phyloP scores from a whole-genome alignment of 176 grass and related monocot species.

The Phyllostachys edulis region DNA sequence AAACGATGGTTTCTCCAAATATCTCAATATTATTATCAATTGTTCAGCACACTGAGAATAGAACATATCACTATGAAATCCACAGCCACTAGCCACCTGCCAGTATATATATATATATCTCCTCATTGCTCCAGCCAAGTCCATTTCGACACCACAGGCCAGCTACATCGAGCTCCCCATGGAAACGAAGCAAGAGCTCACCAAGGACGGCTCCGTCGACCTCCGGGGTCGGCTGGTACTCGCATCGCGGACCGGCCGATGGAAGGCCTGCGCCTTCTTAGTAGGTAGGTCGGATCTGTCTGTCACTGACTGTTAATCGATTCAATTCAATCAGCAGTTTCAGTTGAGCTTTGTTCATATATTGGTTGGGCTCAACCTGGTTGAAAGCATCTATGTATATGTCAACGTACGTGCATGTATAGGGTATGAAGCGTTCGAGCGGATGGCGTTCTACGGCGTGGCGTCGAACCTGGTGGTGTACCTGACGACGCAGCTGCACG shows the following conservation, averaged over 20 bases:
- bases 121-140: not conserved
- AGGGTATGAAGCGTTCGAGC: constrained; percentile 81
- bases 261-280: constrained; percentile 75
- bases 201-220: constrained; percentile 71
- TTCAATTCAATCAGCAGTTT: too few species aligned
- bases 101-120: not conserved
- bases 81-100: not conserved
- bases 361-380: not conserved
- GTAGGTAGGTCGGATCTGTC: constrained; percentile 6
- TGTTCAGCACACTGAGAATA: too few species aligned
- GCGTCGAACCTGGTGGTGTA: constrained; percentile 84
- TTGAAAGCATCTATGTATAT: not conserved
- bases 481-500: constrained; percentile 63
- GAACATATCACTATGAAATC: too few species aligned
- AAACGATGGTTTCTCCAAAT: too few species aligned
- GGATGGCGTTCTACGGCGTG: constrained; percentile 87
- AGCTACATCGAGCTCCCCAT: not conserved
- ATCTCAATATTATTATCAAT: too few species aligned
- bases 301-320: too few species aligned
- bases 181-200: constrained; percentile 37
- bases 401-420: not conserved
- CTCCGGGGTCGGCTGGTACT: constrained; percentile 53
- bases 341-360: too few species aligned
- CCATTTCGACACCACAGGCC: not conserved
- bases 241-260: constrained; percentile 57